Base-by-base conservation (phyloP, 2,329 filamentous ascomycete genomes). In the Kalmusia sp. region DNA sequence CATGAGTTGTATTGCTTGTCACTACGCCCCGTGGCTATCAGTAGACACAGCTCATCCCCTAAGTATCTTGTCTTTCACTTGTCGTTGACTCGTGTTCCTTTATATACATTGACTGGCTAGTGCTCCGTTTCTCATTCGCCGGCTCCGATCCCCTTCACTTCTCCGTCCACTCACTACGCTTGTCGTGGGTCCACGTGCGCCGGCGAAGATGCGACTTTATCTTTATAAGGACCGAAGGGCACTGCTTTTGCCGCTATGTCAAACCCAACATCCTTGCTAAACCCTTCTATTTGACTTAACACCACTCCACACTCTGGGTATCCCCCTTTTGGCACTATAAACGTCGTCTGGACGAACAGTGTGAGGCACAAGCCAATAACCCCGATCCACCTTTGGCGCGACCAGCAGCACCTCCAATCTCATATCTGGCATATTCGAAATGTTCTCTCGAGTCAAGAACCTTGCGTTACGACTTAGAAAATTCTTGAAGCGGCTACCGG, bases 121-220 rank as follows among this genome's bases (percentile, higher is more conserved):
- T 34, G 41, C 19, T 33, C 41, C 41, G 41, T 24, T 34, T 12
- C 24, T 44, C 6, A 15, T 44, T 44, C 40, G 19, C 28, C 41
- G 41, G n/a, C 1, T 31, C 28, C 41, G 41, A 12, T 33, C 6
- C 12, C 24, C 19, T 33, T 44, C 28, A n/a, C 27, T 21, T 33
- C 27, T 22, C 27, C 40, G 27, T 31, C 27, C 28, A 22, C 8
- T 44, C 17, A 34, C 28, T 33, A 11, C 27, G 11, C 17, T 14
- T n/a, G 34, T 24, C 27, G 9, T 24, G 9, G 6, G 8, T 3
- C 28, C 28, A 24, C 28, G 41, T 44, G 28, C 28, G 7, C 19
- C 41, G 17, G 11, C 9, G 7, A 31, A 11, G 4, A 24, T 24
- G 28, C 19, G 12, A 4, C 17, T 2, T 44, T 33, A n/a, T 33